These are phyloP conservation scores for Umbelopsis vinacea DNA, from an alignment of 192 early-diverging fungal species.

Conservation along the genomic window DNA sequence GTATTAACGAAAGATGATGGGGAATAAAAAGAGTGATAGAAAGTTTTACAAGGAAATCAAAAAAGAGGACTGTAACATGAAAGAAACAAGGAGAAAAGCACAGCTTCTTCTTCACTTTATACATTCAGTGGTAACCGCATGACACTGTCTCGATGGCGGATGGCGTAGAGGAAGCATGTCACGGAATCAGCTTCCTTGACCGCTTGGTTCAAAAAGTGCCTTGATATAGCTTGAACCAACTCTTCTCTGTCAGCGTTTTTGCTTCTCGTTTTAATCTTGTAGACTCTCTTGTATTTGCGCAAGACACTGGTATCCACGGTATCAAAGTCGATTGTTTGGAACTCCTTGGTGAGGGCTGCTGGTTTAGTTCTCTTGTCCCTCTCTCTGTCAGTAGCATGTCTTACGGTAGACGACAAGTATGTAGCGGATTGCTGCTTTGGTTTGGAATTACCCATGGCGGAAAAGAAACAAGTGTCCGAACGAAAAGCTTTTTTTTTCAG, in stretches of 20 bases:
- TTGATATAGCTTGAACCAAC: constrained; percentile 42
- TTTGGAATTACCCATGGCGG: constrained; percentile 17
- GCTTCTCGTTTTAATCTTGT: constrained; percentile 41
- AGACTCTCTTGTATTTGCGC: constrained; percentile 48
- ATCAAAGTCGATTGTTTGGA: constrained; percentile 48
- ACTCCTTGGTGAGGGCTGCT: constrained; percentile 30
- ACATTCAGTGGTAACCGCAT: constrained; percentile 29
- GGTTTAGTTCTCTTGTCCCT: constrained; percentile 26
- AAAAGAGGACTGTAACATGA: not conserved
- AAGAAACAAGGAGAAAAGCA: not conserved
- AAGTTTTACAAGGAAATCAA: not conserved
- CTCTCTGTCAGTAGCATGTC: constrained; percentile 9
- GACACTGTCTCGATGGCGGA: constrained; percentile 39
- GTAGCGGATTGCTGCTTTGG: constrained; percentile 16
- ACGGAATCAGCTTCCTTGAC: constrained; percentile 50
- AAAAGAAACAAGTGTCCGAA: constrained; percentile 14
- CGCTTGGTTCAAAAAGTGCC: constrained; percentile 44
- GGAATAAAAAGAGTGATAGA: not conserved
- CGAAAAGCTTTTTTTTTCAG: constrained; percentile 14
- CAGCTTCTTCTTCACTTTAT: not conserved
- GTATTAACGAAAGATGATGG: not conserved
- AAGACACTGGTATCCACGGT: constrained; percentile 43
- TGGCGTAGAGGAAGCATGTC: constrained; percentile 47
- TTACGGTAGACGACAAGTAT: not conserved
- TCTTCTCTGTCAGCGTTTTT: constrained; percentile 44